A percentile compares a stretch with the other conserved stretches of the same genome.
These are phyloP conservation scores for Pythium phragmitis DNA, from an alignment of 352 stramenopile species.

Conservation along the genomic window DNA sequence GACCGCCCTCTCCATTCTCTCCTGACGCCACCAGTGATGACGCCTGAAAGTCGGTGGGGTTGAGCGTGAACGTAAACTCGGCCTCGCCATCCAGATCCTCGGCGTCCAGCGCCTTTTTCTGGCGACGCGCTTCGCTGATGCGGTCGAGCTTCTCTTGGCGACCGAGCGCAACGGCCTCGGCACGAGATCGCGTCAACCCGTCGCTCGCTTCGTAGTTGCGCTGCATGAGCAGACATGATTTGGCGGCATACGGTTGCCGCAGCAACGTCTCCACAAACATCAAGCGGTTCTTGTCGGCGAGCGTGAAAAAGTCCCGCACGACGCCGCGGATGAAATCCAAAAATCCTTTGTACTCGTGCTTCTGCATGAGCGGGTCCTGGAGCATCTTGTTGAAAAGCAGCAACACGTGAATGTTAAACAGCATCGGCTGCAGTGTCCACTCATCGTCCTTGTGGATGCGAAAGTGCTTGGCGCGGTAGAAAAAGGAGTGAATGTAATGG, in stretches of 20 bases:
- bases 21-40: conserved; percentile 38
- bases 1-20: background rate
- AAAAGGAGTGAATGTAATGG: conserved; percentile 88
- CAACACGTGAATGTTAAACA: conserved; percentile 84
- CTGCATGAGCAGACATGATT: conserved; percentile 72
- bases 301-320: conserved; percentile 75
- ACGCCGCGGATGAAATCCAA: conserved; percentile 79
- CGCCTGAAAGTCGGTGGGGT: conserved; percentile 55
- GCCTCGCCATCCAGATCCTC: conserved; percentile 79
- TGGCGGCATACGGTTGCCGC: conserved; percentile 66
- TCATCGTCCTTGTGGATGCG: conserved; percentile 68
- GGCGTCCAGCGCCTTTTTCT: conserved; percentile 69
- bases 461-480: conserved; percentile 84
- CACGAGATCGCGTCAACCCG: conserved; percentile 57
- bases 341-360: conserved; percentile 65
- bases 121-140: conserved; percentile 63
- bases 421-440: conserved; percentile 83
- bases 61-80: conserved; percentile 77
- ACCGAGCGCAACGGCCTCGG: conserved; percentile 60
- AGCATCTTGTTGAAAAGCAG: conserved; percentile 84
- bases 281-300: conserved; percentile 79
- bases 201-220: conserved; percentile 71
- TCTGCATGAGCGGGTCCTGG: conserved; percentile 70
- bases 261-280: conserved; percentile 77
- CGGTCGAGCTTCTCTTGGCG: conserved; percentile 52